Conservation (phyloP, 2,329 filamentous ascomycete genomes). For the Bipolaris victoriae region DNA sequence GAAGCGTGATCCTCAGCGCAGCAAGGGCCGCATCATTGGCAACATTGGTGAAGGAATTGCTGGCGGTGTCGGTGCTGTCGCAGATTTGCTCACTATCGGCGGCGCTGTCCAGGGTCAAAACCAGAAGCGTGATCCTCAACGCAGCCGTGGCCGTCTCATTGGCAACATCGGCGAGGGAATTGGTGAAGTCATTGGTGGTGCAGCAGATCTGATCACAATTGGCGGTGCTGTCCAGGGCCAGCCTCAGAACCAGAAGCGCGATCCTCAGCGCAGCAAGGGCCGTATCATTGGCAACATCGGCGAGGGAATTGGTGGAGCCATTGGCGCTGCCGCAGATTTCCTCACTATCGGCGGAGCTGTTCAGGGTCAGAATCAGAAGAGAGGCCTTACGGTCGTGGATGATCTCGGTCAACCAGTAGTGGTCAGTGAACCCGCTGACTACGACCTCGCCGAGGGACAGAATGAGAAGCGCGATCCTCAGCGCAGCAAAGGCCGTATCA, state of each 20-base stretch:
- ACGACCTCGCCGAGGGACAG: too few species aligned
- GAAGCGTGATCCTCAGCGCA: neutral
- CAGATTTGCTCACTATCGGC: neutral
- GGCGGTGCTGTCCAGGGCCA: neutral
- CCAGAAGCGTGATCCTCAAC: neutral
- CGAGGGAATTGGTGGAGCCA: too few species aligned
- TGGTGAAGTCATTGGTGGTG: neutral
- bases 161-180: too few species aligned
- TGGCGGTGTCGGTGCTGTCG: neutral
- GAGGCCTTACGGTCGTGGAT: too few species aligned
- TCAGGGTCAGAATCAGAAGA: neutral
- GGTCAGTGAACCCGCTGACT: too few species aligned
- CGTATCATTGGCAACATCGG: too few species aligned
- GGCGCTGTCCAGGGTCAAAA: neutral
- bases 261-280: neutral
- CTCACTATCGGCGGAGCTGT: neutral
- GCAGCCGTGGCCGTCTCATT: too few species aligned
- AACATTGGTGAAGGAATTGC: neutral
- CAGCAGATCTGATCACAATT: neutral
- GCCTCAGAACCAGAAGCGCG: neutral
- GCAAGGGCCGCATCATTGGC: too few species aligned
- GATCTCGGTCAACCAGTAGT: too few species aligned
- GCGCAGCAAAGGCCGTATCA: too few species aligned
- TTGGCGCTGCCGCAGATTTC: too few species aligned
- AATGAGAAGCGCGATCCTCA: neutral